A percentile compares a stretch with the other conserved stretches of the same genome.
Evolutionary conservation across 139 green algal species (phyloP).

Genomic region (Micractinium conductrix): DNA sequence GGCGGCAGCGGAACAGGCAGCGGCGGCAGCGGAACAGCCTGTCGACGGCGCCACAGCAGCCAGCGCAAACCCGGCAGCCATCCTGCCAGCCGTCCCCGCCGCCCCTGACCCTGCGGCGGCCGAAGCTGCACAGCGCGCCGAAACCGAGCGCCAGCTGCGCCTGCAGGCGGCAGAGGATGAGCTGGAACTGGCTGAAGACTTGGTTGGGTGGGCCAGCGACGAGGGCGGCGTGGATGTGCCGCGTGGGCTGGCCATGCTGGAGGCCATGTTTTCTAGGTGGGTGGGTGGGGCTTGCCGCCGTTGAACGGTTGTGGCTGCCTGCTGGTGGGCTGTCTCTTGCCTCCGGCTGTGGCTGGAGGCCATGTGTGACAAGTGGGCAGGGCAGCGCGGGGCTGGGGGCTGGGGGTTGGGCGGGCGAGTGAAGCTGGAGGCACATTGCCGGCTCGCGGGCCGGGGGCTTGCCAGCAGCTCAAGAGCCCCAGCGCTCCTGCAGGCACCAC

Average conservation of each 20-base stretch:
- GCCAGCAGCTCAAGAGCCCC: too few relatives aligned
- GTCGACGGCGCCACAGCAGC: background rate
- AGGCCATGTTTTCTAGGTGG: conserved; percentile 17
- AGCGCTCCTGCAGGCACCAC: too few relatives aligned
- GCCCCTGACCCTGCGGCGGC: background rate
- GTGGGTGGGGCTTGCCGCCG: too few relatives aligned
- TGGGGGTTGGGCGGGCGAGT: too few relatives aligned
- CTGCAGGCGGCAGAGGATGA: conserved; percentile 4
- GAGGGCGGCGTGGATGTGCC: conserved; percentile 4
- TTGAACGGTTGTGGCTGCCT: too few relatives aligned
- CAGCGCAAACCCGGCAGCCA: background rate
- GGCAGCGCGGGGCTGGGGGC: too few relatives aligned
- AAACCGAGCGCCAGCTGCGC: background rate
- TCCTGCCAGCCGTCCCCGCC: too few relatives aligned
- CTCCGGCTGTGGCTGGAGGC: too few relatives aligned
- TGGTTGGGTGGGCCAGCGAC: background rate
- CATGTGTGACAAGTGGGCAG: too few relatives aligned
- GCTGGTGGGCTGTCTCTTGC: too few relatives aligned
- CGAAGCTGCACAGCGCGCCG: background rate
- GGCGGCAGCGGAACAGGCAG: background rate
- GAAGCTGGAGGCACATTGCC: too few relatives aligned
- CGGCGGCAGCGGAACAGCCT: background rate
- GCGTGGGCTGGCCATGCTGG: background rate
- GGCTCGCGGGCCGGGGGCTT: too few relatives aligned
- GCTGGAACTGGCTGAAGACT: background rate